Base-by-base conservation (phyloP, 148 eudicot species). In the Simmondsia chinensis region DNA sequence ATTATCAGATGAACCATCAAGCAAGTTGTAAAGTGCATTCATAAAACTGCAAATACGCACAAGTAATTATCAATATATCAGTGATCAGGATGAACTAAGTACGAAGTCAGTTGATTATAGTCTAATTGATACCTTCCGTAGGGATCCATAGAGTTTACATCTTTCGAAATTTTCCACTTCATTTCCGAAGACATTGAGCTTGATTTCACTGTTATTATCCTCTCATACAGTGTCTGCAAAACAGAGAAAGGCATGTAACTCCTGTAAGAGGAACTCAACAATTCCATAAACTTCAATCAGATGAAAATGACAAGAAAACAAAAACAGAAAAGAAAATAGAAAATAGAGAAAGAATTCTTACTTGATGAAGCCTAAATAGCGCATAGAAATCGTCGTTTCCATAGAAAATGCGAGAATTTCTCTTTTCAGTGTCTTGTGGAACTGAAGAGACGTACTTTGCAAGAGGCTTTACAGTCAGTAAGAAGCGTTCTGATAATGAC, bases 1-100 rank as follows among this genome's bases (percentile, higher is more conserved):
- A 72, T 89, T 89, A 56, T 89, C 97, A 48, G 80, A 72, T 28
- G 93, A 64, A 46, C 95, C 97, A 66, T 89, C 97, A 61, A 89
- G 93, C 75, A 89, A 64, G 65, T 65, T 64, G 57, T 76, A 85
- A 44, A 89, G 69, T 17, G 97, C 76, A 14, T 57, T 60, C 73
- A 79, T 59, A 59, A 89, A 89, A 63, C 97, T 89, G 80, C 60
- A 73, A 39, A 31, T 16, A 33, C 24, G 51, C 23, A 19, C 21
- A 46, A 61, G 35, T 25, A 30, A 17, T 17, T 35, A 16, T 20
- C 36, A 42, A 20, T 38, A 22, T 43, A 39, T 2, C 9, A 14
- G 13, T 28, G 0, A 16, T n/a, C n/a, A n/a, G n/a, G n/a, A n/a
- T n/a, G n/a, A n/a, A n/a, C n/a, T n/a, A n/a, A n/a, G n/a, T n/a